These are phyloP conservation scores for Conticribra guillardii DNA, from an alignment of 108 stramenopile genomes.

Conservation along the genomic window DNA sequence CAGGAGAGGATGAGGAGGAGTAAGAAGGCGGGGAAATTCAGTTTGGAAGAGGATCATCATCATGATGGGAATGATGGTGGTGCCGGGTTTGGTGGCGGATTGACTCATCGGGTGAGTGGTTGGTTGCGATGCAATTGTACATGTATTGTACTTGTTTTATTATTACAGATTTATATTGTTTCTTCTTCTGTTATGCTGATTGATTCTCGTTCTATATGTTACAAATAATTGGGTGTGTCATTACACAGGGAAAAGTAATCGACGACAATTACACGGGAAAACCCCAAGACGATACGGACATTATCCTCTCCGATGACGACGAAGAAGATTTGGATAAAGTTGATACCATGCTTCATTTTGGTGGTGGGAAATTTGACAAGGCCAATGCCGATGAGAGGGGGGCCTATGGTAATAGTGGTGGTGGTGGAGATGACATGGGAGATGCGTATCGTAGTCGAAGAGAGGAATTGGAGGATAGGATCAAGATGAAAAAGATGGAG, in stretches of 20 bases:
- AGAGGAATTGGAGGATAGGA: constrained; percentile 90
- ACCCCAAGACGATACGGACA: constrained; percentile 42
- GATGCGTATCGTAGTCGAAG: constrained; percentile 73
- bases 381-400: constrained; percentile 34
- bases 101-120: constrained; percentile 69
- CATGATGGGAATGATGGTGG: constrained; percentile 50
- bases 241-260: constrained; percentile 72
- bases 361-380: constrained; percentile 61
- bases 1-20: constrained; percentile 73
- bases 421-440: constrained; percentile 50
- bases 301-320: constrained; percentile 74
- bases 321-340: constrained; percentile 82
- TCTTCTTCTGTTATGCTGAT: no score
- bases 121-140: background rate
- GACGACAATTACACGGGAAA: constrained; percentile 60
- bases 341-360: constrained; percentile 93
- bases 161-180: background rate
- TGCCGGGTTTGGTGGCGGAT: constrained; percentile 21
- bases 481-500: constrained; percentile 79
- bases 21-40: constrained; percentile 55
- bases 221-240: constrained; percentile 31
- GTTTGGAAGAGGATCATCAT: constrained; percentile 72
- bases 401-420: constrained; percentile 55
- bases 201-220: background rate
- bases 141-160: background rate